A percentile compares a stretch with the other conserved stretches of the same genome.
Evolutionary conservation across 192 early-diverging fungal genomes (phyloP).

Genomic region (Podochytrium sp.): DNA sequence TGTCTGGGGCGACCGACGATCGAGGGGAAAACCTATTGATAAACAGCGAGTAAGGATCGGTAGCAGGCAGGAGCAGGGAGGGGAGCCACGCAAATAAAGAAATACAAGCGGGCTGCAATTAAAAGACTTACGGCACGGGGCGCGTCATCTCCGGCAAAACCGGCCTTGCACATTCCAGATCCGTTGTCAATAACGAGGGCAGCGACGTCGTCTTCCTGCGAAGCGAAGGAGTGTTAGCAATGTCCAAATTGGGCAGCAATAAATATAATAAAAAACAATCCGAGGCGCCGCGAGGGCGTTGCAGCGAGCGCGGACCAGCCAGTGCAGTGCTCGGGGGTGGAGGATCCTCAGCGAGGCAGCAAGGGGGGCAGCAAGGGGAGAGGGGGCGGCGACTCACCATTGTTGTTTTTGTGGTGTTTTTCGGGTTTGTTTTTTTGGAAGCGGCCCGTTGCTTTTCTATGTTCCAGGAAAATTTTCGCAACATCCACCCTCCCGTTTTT

Average conservation of each 20-base stretch:
- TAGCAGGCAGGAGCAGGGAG: no score
- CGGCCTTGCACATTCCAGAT: constrained; percentile 77
- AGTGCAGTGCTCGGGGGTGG: neutral
- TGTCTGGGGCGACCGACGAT: constrained; percentile 74
- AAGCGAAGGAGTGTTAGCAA: neutral
- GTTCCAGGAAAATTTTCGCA: no score
- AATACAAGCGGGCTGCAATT: neutral
- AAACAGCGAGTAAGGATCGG: no score
- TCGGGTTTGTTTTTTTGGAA: no score
- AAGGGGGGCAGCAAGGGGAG: no score
- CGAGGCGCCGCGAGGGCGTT: no score
- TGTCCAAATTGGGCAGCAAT: neutral
- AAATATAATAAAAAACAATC: no score
- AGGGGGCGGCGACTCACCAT: no score
- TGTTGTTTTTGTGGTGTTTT: no score
- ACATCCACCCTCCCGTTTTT: neutral
- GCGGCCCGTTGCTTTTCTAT: no score
- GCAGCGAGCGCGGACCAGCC: neutral
- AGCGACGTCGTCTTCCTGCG: constrained; percentile 25
- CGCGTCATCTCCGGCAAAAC: constrained; percentile 73
- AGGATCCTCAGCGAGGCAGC: no score
- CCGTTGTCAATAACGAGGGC: constrained; percentile 70
- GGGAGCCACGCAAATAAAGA: neutral
- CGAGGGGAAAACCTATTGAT: constrained; percentile 60
- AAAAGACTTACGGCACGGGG: constrained; percentile 55